Base-by-base conservation (phyloP, 305 asterid genomes). In the Fraxinus floribunda region DNA sequence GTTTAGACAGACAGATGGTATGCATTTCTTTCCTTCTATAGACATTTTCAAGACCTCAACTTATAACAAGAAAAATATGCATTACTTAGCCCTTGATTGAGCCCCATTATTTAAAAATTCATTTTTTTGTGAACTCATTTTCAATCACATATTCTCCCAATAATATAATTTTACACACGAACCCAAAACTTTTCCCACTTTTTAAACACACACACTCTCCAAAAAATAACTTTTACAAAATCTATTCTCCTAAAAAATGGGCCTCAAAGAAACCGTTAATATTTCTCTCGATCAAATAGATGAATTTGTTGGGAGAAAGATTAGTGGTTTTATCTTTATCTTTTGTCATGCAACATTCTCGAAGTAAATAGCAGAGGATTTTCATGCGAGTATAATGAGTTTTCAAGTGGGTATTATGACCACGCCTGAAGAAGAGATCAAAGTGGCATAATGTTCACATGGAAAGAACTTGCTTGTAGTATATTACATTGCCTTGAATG, bases 21-120 rank as follows among this genome's bases (percentile, higher is more conserved):
- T 57, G 10, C 68, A 81, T 29, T 72, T 30, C 46, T 44, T 60
- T 22, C 74, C 3, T 66, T 16, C 62, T 78, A 39, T 75, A 85
- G 60, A 29, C 38, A 82, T 66, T 74, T 73, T 46, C 39, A 79
- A 20, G 72, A 29, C 24, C 10, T 72, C 41, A 22, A 71, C 78
- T 36, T 16, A 55, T 10, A 64, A 26, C 8, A 26, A 64, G 35
- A 26, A 60, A 79, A 62, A 34, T 73, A 30, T 82, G 39, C 79
- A 44, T 30, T 24, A 44, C 34, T 44, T 46, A 46, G 57, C 57
- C 57, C 57, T 41, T 41, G n/a, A 13, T 46, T 46, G n/a, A 49
- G 60, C 60, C 60, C 60, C 60, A 49, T 49, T 49, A 49, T 49
- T 49, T 49, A 49, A 49, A 49, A 49, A 3, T 16, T 49, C 60